These are phyloP conservation scores for Colletotrichum godetiae DNA, from an alignment of 2,329 filamentous ascomycete genomes.

Conservation along the genomic window DNA sequence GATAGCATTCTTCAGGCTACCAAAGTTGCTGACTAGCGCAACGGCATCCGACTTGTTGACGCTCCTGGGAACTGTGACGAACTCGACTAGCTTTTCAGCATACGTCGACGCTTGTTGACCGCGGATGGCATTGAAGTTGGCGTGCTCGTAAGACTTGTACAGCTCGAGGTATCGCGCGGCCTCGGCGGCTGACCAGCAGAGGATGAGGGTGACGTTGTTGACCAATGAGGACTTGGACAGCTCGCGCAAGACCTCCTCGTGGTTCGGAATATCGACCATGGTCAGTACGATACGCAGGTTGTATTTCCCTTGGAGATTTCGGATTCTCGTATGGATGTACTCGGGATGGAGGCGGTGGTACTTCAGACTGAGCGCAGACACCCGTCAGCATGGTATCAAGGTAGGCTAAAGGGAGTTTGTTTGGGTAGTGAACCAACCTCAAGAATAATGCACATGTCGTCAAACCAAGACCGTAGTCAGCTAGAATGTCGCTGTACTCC, in stretches of 20 bases:
- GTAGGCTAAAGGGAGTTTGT: neutral
- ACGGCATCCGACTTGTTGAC: conserved; percentile 97
- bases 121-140: conserved; percentile 81
- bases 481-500: conserved; percentile 97
- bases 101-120: conserved; percentile 88
- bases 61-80: conserved; percentile 88
- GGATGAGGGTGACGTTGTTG: conserved; percentile 90
- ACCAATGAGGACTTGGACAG: conserved; percentile 92
- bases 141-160: conserved; percentile 94
- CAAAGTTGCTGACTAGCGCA: conserved; percentile 90
- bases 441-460: conserved; percentile 94
- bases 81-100: conserved; percentile 88
- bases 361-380: conserved; percentile 71
- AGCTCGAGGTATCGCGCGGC: conserved; percentile 93
- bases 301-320: conserved; percentile 85
- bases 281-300: conserved; percentile 86
- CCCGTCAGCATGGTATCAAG: neutral
- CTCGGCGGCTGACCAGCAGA: conserved; percentile 95
- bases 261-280: conserved; percentile 95
- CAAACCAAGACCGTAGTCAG: conserved; percentile 88
- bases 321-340: conserved; percentile 96
- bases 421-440: conserved; percentile 53
- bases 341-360: conserved; percentile 98
- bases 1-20: conserved; percentile 85
- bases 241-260: conserved; percentile 90